A percentile compares a stretch with the other conserved stretches of the same genome.
phyloP scores from a whole-genome alignment of 73 alveolate genomes.

The Paramecium primaurelia region DNA sequence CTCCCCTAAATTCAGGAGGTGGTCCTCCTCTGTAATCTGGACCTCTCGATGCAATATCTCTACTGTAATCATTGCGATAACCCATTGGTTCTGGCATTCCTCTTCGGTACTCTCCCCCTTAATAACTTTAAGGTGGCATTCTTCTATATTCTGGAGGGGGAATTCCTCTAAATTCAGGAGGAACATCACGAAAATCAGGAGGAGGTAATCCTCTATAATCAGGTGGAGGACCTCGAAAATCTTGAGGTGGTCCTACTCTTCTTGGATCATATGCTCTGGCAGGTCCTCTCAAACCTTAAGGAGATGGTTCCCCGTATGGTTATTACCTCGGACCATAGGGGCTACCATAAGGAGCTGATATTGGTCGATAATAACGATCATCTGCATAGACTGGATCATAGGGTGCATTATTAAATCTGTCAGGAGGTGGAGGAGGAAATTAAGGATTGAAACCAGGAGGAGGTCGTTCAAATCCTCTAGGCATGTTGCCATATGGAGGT shows the following conservation, averaged over 20 bases:
- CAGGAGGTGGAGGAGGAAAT: slow-evolving; percentile 37
- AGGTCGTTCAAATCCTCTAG: slow-evolving; percentile 1
- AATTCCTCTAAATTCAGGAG: background rate
- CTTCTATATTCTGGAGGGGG: slow-evolving; percentile 31
- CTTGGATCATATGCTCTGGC: background rate
- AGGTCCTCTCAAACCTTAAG: slow-evolving; percentile 1
- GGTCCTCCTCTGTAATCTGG: slow-evolving; percentile 24
- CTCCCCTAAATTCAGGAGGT: slow-evolving; percentile 5
- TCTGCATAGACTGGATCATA: background rate
- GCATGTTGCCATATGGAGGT: background rate
- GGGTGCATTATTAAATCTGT: background rate
- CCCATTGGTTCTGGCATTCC: background rate
- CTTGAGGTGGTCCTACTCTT: background rate
- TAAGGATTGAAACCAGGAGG: slow-evolving; percentile 22
- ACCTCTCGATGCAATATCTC: background rate
- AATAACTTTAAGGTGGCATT: background rate
- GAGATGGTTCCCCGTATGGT: slow-evolving; percentile 11
- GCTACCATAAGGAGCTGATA: background rate
- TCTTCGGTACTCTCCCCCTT: background rate
- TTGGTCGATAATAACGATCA: background rate
- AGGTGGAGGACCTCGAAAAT: slow-evolving; percentile 14
- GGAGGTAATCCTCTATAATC: background rate
- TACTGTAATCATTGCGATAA: background rate
- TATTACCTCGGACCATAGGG: background rate
- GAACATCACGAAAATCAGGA: background rate